Evolutionary conservation across 768 basidiomycete genomes (phyloP).

Genomic region (Boletus sp.): DNA sequence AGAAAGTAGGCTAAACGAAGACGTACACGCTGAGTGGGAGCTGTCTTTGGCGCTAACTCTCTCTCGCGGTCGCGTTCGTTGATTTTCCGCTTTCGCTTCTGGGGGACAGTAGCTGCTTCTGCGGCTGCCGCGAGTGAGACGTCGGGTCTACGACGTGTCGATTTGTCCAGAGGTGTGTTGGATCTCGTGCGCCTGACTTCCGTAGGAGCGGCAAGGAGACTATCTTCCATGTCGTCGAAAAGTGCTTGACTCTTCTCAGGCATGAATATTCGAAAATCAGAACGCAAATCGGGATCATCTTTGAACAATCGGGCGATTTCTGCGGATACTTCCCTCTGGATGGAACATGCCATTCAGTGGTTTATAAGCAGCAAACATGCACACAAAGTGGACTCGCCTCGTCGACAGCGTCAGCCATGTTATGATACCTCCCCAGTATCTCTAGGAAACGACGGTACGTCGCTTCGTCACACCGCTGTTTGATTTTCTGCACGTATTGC

Average conservation of each 20-base stretch:
- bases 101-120: slow-evolving; percentile 43
- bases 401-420: slow-evolving; percentile 56
- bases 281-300: slow-evolving; percentile 68
- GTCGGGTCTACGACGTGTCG: slow-evolving; percentile 45
- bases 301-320: slow-evolving; percentile 70
- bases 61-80: slow-evolving; percentile 42
- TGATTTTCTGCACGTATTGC: slow-evolving; percentile 95
- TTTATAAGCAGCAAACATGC: not conserved
- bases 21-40: slow-evolving; percentile 26
- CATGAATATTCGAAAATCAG: slow-evolving; percentile 74
- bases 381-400: slow-evolving; percentile 41
- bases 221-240: slow-evolving; percentile 42
- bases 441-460: slow-evolving; percentile 80
- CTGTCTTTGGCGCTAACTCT: slow-evolving; percentile 26
- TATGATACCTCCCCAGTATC: slow-evolving; percentile 63
- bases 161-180: slow-evolving; percentile 33
- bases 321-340: slow-evolving; percentile 58
- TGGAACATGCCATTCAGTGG: not conserved
- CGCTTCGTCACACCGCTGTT: slow-evolving; percentile 87
- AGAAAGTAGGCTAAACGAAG: not conserved
- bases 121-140: slow-evolving; percentile 40
- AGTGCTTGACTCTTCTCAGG: slow-evolving; percentile 54
- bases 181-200: slow-evolving; percentile 35
- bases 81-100: slow-evolving; percentile 67
- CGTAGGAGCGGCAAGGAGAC: slow-evolving; percentile 25